These are phyloP conservation scores for Kazachstania sp. DNA, from an alignment of 1,139 yeast genomes.

Conservation along the genomic window DNA sequence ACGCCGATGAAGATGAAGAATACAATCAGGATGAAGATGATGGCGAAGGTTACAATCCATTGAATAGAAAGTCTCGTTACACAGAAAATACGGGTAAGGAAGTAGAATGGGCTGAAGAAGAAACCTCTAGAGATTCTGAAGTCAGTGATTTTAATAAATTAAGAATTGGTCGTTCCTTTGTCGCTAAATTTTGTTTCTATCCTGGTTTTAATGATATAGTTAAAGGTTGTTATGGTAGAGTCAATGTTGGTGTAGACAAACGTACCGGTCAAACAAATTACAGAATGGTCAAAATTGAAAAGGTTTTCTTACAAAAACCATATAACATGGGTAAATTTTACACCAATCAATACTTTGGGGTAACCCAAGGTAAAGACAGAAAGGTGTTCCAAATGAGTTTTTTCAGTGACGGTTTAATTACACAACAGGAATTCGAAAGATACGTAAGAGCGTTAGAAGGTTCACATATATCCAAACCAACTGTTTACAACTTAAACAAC, in stretches of 20 bases:
- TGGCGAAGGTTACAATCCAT: slow-evolving; percentile 35
- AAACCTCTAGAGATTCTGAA: slow-evolving; percentile 36
- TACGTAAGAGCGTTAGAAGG: slow-evolving; percentile 55
- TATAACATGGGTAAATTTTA: slow-evolving; percentile 48
- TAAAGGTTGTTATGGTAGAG: slow-evolving; percentile 69
- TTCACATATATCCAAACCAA: slow-evolving; percentile 51
- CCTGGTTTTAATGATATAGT: slow-evolving; percentile 67
- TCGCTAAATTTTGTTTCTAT: slow-evolving; percentile 70
- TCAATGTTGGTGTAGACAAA: slow-evolving; percentile 66
- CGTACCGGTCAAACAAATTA: slow-evolving; percentile 60
- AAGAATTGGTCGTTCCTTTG: slow-evolving; percentile 67
- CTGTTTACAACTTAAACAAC: slow-evolving; percentile 55
- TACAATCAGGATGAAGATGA: slow-evolving; percentile 33
- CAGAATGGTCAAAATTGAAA: slow-evolving; percentile 75
- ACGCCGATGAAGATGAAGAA: slow-evolving; percentile 26
- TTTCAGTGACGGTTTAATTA: slow-evolving; percentile 68
- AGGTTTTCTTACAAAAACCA: slow-evolving; percentile 49
- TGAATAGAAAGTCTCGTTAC: slow-evolving; percentile 23
- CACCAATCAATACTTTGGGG: slow-evolving; percentile 52
- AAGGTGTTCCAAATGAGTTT: slow-evolving; percentile 67
- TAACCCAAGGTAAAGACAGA: slow-evolving; percentile 47
- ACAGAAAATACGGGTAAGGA: slow-evolving; percentile 34
- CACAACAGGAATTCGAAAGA: slow-evolving; percentile 60
- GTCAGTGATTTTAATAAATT: slow-evolving; percentile 58
- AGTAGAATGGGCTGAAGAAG: slow-evolving; percentile 39